Evolutionary conservation across 192 early-diverging fungal genomes (phyloP), one percentile per base, ranked within the genome.

Genomic region (Entomortierella parvispora): DNA sequence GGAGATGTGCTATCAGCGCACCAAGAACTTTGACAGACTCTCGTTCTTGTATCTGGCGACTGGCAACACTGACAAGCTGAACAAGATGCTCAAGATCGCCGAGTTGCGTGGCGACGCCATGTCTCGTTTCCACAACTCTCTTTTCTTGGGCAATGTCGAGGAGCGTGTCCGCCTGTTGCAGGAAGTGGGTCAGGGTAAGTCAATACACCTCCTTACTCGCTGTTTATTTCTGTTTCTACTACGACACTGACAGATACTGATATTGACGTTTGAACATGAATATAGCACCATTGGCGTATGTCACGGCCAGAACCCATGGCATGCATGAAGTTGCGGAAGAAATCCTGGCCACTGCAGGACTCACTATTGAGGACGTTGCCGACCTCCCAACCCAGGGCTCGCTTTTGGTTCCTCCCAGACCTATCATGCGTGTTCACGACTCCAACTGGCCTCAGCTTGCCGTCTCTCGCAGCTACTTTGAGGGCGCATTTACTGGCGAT

Each of bases 21-120:
- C 90, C 40, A 93, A 96, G 81, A 93, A 94, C 74, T 96, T 93
- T 82, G 95, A 98, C 77, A 84, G 91, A 22, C 90, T 99, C 47
- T 97, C 97, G 10, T 97, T 99, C 87, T 84, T 98, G 57, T 99
- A 99, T 81, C 83, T 97, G 46, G 89, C 93, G 58, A 96, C 93
- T 10, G 98, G 98, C 31, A 96, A 95, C 79, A 80, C 79, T 1
- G 95, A 97, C 23, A 98, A 99, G 82, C 82, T 98, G 55, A 86
- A 81, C 60, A 96, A 95, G 84, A 97, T 98, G 96, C 85, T 95
- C 58, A 95, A 95, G 82, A 97, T 98, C 75, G 90, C 97, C 1
- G 90, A 95, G 69, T 86, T 91, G 46, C 87, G 94, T 31, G 89
- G 90, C 31, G 93, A 98, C 71, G 66, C 84, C 55, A 93, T 96